Percentiles rank a stretch among this genome's conserved stretches.
phyloP scores from a whole-genome alignment of 2,329 filamentous ascomycete genomes.

The Cordyceps cicadae region DNA sequence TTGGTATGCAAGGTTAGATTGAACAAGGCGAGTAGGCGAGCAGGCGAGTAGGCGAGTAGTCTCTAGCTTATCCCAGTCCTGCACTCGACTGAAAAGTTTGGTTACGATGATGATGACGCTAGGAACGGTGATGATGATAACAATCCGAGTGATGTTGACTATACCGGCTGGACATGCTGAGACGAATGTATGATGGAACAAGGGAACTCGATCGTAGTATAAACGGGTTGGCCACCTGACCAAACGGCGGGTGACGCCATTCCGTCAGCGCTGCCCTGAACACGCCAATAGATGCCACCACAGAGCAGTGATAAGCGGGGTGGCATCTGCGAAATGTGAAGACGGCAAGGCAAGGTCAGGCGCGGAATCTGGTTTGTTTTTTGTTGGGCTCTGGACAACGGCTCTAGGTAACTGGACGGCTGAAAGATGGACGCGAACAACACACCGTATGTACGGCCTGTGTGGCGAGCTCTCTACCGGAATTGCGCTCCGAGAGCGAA shows the following conservation, averaged over 20 bases:
- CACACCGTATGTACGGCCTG: too few species aligned
- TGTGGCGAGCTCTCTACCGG: not conserved
- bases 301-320: not conserved
- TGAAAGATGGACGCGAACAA: not conserved
- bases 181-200: too few species aligned
- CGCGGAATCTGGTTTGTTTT: too few species aligned
- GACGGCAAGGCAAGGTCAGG: not conserved
- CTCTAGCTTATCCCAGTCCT: too few species aligned
- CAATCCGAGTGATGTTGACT: not conserved
- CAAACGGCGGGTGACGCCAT: constrained; percentile 5
- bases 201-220: not conserved
- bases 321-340: not conserved
- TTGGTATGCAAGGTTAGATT: too few species aligned
- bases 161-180: too few species aligned
- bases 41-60: too few species aligned
- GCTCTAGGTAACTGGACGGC: not conserved
- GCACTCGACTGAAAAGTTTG: too few species aligned
- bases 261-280: not conserved
- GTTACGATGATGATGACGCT: too few species aligned
- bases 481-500: not conserved
- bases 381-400: too few species aligned
- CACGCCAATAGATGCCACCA: not conserved
- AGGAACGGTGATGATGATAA: too few species aligned
- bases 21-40: too few species aligned
- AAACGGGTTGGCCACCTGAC: constrained; percentile 2